Evolutionary conservation across 2,329 filamentous ascomycete species (phyloP), one percentile per base, ranked within the genome.

Genomic region (Colletotrichum spaethianum): DNA sequence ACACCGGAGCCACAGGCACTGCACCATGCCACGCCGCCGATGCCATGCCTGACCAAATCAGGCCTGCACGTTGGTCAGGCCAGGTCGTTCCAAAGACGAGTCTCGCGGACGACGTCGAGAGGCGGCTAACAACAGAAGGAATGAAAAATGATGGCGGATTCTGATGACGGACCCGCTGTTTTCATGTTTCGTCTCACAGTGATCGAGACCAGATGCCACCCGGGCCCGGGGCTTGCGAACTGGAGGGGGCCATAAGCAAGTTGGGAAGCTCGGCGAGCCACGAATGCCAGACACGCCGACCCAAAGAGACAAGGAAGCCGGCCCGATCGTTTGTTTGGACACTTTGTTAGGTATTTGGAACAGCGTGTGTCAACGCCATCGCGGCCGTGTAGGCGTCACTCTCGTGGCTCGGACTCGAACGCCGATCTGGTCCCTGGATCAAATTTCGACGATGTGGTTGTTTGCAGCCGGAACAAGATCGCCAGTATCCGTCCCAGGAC

Each of bases 181-280:
- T 62, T 59, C 52, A 63, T 72, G 64, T 69, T 69, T 59, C 59
- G 57, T 69, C 65, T 72, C 52, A 63, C 59, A 52, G 28, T 63
- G 52, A 63, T 68, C 52, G 64, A 69, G 52, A 63, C 59, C 44
- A 48, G 50, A 63, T 69, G 53, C 57, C 52, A 63, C 65, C 65
- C 23, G 50, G 57, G 26, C 20, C 63, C 65, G 65, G 69, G 69
- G 69, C 69, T 72, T 72, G 57, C 65, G 65, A 72, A 63, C 69
- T 69, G 59, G 65, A 44, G 65, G 65, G 63, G 68, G 44, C n/a
- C 26, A 69, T 52, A 69, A 69, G 50, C 33, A 72, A 72, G 23
- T 59, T 59, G 64, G 26, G 57, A 62, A 33, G 31, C 44, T 62
- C 28, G 44, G 59, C 56, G 26, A 33, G 55, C 57, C 64, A 52